Evolutionary conservation across 1,284 basidiomycete genomes (phyloP).

Genomic region (Rhodotorula mucilaginosa): DNA sequence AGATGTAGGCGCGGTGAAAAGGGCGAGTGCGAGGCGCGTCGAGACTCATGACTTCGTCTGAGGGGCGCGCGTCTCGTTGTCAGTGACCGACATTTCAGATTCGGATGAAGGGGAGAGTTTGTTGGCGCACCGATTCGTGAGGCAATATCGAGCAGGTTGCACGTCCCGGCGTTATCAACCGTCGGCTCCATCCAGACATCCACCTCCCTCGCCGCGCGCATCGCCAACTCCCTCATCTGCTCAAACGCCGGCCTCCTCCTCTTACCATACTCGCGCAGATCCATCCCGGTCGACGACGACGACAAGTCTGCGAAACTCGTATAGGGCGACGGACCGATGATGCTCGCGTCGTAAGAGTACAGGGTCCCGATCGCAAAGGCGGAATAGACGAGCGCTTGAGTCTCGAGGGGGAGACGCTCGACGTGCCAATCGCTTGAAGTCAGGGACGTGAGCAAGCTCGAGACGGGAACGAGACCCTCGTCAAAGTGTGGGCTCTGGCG

Average conservation of each 20-base stretch:
- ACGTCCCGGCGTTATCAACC: neutral
- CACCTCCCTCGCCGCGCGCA: conserved; percentile 1
- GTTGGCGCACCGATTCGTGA: neutral
- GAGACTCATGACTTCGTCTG: neutral
- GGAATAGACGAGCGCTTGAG: neutral
- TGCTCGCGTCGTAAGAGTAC: neutral
- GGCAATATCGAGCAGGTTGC: neutral
- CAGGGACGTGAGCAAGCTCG: neutral
- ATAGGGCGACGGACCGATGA: neutral
- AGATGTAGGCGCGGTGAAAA: neutral
- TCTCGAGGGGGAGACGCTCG: neutral
- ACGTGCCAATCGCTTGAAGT: neutral
- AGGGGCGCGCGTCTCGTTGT: neutral
- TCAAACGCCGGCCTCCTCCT: neutral
- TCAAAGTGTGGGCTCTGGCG: neutral
- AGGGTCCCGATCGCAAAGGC: neutral
- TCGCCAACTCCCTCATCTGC: neutral
- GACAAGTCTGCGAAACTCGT: neutral
- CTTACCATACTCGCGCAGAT: neutral
- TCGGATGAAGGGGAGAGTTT: neutral
- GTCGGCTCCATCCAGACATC: conserved; percentile 1
- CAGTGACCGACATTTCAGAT: neutral
- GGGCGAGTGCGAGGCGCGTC: neutral
- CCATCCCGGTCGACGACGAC: neutral
- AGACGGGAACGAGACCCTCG: neutral